Evolutionary conservation across 768 basidiomycete genomes (phyloP).

Genomic region (Termitomyces sp.): DNA sequence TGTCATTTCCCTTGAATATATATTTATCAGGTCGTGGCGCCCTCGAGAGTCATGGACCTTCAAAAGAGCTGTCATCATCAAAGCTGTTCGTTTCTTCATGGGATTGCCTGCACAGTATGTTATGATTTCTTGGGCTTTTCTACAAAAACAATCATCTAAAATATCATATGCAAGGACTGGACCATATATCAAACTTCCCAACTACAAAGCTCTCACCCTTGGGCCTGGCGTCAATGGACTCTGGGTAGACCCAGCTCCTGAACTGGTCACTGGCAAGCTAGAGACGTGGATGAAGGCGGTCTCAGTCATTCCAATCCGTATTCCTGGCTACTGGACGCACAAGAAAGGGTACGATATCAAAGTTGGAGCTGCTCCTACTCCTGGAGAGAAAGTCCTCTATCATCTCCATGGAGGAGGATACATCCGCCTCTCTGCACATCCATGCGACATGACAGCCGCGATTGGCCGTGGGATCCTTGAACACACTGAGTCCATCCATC

Average conservation of each 20-base stretch:
- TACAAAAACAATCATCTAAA: neutral
- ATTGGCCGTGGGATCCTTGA: constrained; percentile 44
- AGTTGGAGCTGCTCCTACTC: constrained; percentile 31
- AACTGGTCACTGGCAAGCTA: constrained; percentile 39
- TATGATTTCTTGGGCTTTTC: neutral
- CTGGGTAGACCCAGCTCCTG: constrained; percentile 40
- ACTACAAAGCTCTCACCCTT: constrained; percentile 33
- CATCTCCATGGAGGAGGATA: constrained; percentile 66
- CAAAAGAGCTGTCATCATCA: constrained; percentile 31
- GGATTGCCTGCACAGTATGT: constrained; percentile 21
- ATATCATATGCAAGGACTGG: constrained; percentile 27
- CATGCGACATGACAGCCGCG: constrained; percentile 37
- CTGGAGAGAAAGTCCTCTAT: constrained; percentile 53
- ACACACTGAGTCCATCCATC: constrained; percentile 34
- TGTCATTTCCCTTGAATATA: neutral
- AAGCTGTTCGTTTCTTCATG: constrained; percentile 25
- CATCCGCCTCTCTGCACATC: constrained; percentile 48
- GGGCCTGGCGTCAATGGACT: constrained; percentile 38
- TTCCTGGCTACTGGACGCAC: constrained; percentile 59
- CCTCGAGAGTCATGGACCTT: constrained; percentile 42
- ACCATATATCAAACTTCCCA: constrained; percentile 23
- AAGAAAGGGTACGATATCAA: constrained; percentile 30
- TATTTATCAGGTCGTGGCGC: constrained; percentile 29
- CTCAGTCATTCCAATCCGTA: constrained; percentile 31
- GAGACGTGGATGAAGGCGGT: constrained; percentile 33